These are phyloP conservation scores for Microdochium bolleyi DNA, from an alignment of 2,329 filamentous ascomycete species.

Conservation along the genomic window DNA sequence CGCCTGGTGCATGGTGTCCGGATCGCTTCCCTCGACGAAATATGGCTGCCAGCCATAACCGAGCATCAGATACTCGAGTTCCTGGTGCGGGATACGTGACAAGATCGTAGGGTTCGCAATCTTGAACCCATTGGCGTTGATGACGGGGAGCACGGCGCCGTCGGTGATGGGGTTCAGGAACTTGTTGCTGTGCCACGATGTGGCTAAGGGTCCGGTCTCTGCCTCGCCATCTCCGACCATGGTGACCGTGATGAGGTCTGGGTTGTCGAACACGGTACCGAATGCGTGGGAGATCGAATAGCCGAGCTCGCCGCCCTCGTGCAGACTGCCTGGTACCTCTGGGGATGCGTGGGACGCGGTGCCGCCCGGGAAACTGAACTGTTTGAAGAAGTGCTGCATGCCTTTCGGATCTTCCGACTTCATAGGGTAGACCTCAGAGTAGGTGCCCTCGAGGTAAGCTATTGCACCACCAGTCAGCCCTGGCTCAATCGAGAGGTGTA, in stretches of 20 bases:
- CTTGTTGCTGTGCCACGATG: slow-evolving; percentile 76
- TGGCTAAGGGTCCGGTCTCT: slow-evolving; percentile 73
- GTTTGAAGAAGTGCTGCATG: slow-evolving; percentile 71
- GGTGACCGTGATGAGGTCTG: slow-evolving; percentile 64
- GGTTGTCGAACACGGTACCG: slow-evolving; percentile 68
- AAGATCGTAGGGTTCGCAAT: slow-evolving; percentile 74
- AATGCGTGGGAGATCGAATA: slow-evolving; percentile 76
- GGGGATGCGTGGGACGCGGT: slow-evolving; percentile 73
- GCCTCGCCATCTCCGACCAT: slow-evolving; percentile 77
- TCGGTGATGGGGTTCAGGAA: slow-evolving; percentile 74
- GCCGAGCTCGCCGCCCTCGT: slow-evolving; percentile 76
- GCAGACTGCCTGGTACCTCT: slow-evolving; percentile 68
- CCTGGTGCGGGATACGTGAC: slow-evolving; percentile 65
- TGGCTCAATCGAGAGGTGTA: not conserved
- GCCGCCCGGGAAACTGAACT: slow-evolving; percentile 75
- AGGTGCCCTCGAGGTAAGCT: slow-evolving; percentile 69
- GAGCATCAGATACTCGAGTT: slow-evolving; percentile 59
- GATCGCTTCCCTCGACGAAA: slow-evolving; percentile 69
- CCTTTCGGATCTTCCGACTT: slow-evolving; percentile 62
- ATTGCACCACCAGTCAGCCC: not conserved
- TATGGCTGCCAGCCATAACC: slow-evolving; percentile 76
- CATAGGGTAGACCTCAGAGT: slow-evolving; percentile 69
- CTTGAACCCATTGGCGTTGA: slow-evolving; percentile 79
- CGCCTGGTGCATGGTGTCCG: slow-evolving; percentile 71
- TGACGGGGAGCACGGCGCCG: slow-evolving; percentile 67